Conservation (phyloP, 495 filamentous ascomycete species). For the Penicillium dipodomyicola region DNA sequence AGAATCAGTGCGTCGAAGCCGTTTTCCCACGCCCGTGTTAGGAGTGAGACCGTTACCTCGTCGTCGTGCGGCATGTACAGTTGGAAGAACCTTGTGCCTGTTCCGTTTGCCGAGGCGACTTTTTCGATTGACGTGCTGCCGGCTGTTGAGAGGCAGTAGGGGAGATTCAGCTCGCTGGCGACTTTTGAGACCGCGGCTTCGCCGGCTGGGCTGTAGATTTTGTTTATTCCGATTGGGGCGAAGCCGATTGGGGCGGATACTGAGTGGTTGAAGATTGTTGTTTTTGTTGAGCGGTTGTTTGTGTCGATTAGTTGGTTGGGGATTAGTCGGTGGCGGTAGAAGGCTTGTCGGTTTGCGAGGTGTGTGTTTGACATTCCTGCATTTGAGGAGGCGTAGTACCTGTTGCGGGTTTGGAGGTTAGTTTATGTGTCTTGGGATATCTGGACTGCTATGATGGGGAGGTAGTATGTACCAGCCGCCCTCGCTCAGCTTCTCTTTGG, state of each 20-base stretch:
- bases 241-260: constrained; percentile 61
- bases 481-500: constrained; percentile 52
- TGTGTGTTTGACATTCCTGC: constrained; percentile 65
- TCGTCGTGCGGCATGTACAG: constrained; percentile 67
- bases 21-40: constrained; percentile 50
- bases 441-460: neutral
- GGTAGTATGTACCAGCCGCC: constrained; percentile 29
- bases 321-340: constrained; percentile 66
- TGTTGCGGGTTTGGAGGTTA: constrained; percentile 2
- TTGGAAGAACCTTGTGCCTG: constrained; percentile 56
- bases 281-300: constrained; percentile 54
- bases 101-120: constrained; percentile 56
- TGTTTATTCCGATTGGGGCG: constrained; percentile 65
- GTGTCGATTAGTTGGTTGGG: constrained; percentile 63
- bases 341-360: constrained; percentile 64
- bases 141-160: constrained; percentile 59
- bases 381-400: constrained; percentile 64
- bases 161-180: constrained; percentile 53
- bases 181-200: constrained; percentile 60
- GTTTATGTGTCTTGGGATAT: neutral
- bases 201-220: constrained; percentile 58
- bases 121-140: constrained; percentile 58
- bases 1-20: constrained; percentile 61
- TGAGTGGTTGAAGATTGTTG: constrained; percentile 60
- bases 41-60: constrained; percentile 53